Evolutionary conservation across 2,329 filamentous ascomycete species (phyloP).

Genomic region (Atkinsonella hypoxylon): DNA sequence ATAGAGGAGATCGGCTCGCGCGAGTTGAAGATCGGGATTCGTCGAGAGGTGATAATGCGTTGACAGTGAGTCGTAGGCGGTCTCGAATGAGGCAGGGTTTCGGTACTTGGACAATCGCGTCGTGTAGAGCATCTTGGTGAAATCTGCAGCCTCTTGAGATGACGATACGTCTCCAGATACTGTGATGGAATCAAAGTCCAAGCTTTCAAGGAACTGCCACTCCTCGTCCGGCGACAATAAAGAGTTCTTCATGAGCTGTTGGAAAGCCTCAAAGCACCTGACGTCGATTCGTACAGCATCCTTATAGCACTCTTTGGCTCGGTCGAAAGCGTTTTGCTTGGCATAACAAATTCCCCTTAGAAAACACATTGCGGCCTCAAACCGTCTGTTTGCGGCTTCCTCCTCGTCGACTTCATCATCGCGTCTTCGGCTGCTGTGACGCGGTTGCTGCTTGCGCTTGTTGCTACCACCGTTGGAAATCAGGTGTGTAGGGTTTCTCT

Average conservation of each 20-base stretch:
- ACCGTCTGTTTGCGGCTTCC: slow-evolving; percentile 64
- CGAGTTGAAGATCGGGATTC: slow-evolving; percentile 84
- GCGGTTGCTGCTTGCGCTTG: slow-evolving; percentile 26
- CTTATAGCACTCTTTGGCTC: slow-evolving; percentile 97
- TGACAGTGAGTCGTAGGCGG: slow-evolving; percentile 79
- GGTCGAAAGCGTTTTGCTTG: slow-evolving; percentile 93
- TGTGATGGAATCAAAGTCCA: slow-evolving; percentile 78
- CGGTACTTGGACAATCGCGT: slow-evolving; percentile 93
- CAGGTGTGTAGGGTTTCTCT: slow-evolving; percentile 86
- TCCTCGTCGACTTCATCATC: slow-evolving; percentile 40
- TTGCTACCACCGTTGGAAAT: slow-evolving; percentile 43
- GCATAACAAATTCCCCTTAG: slow-evolving; percentile 87
- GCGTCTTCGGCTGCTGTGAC: slow-evolving; percentile 19
- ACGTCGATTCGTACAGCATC: slow-evolving; percentile 94
- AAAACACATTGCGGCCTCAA: slow-evolving; percentile 96
- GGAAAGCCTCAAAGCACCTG: slow-evolving; percentile 96
- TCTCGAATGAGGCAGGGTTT: slow-evolving; percentile 69
- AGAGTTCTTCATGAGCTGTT: slow-evolving; percentile 94
- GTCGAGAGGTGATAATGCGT: slow-evolving; percentile 81
- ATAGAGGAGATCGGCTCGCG: slow-evolving; percentile 82
- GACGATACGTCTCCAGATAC: slow-evolving; percentile 51
- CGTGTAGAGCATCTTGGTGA: slow-evolving; percentile 92
- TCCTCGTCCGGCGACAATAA: slow-evolving; percentile 84
- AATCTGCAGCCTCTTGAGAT: slow-evolving; percentile 80
- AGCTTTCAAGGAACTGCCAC: slow-evolving; percentile 74